phyloP scores from a whole-genome alignment of 2,329 filamentous ascomycete species.

The Immersiporthe knoxdaviesiana region DNA sequence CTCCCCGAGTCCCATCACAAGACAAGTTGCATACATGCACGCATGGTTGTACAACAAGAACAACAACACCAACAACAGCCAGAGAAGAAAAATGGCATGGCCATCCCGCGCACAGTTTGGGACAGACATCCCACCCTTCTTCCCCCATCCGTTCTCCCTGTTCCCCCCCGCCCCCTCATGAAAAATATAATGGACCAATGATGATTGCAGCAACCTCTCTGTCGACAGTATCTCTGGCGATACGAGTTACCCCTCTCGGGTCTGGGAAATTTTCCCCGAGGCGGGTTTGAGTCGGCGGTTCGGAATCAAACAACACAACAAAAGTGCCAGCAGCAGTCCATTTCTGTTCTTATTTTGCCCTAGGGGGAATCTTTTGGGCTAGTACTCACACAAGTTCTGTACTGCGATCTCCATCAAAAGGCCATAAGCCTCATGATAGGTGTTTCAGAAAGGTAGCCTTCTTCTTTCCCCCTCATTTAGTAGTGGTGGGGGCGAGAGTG shows the following conservation, averaged over 20 bases:
- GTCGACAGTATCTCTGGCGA: background rate
- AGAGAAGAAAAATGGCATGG: background rate
- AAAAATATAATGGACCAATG: background rate
- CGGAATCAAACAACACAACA: background rate
- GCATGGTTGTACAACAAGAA: no score
- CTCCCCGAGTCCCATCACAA: background rate
- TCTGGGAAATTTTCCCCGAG: background rate
- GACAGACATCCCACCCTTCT: background rate
- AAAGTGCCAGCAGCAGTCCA: background rate
- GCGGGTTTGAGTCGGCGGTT: background rate
- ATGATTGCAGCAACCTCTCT: background rate
- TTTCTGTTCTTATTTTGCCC: no score
- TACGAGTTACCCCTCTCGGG: background rate
- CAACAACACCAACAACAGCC: background rate
- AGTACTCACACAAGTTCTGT: no score
- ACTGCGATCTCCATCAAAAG: no score
- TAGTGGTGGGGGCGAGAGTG: background rate
- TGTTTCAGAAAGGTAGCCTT: no score
- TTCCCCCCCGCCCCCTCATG: background rate
- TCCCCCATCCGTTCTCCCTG: background rate
- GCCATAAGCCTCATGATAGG: no score
- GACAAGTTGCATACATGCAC: background rate
- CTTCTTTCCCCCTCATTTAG: no score
- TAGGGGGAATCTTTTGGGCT: no score
- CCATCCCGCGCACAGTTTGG: no score